Evolutionary conservation across 2,329 filamentous ascomycete species (phyloP), one percentile per base, ranked within the genome.

Genomic region (Alternaria solani): DNA sequence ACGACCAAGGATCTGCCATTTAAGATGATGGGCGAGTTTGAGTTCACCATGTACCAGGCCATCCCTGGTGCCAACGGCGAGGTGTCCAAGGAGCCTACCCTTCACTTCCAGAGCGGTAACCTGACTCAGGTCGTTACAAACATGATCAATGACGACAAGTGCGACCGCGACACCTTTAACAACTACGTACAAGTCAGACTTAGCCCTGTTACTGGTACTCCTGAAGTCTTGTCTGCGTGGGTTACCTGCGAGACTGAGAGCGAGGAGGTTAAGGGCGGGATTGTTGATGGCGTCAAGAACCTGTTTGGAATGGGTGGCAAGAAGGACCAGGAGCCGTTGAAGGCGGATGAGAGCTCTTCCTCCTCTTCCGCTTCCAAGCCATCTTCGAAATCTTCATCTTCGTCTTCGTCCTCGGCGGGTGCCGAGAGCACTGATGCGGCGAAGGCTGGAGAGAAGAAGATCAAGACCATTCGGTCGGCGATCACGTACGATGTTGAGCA

Each of bases 211-310:
- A 87, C 92, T 71, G 94, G 93, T 34, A 88, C 96, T 68, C 92
- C 96, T 3, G 90, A 94, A 62, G 86, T 98, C 52, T 79, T 86
- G 57, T 88, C 88, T 69, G 91, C 91, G n/a, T 86, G 86, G 57
- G 89, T 95, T 6, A 94, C 94, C 77, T 99, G 95, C 74, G 92
- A 96, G 76, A 87, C 90, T 26, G 91, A 96, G 53, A 85, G 85
- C 5, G 78, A 81, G 8, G 88, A 89, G 47, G 88, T 88, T 79
- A 92, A 93, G 77, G 92, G 91, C 65, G 89, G 90, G 52, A 87
- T 98, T 49, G 91, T 97, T 48, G 94, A 97, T 73, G 94, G 93
- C 43, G 92, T 98, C 67, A 99, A 99, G 85, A 96, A 94, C 66
- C 87, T 97, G 64, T 96, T 99, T 75, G 95, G 95, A 6, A 94